Percentiles rank a stretch among this genome's conserved stretches.
Conservation (phyloP, 176 grass and related monocot genomes). For the Oryza brachyantha region DNA sequence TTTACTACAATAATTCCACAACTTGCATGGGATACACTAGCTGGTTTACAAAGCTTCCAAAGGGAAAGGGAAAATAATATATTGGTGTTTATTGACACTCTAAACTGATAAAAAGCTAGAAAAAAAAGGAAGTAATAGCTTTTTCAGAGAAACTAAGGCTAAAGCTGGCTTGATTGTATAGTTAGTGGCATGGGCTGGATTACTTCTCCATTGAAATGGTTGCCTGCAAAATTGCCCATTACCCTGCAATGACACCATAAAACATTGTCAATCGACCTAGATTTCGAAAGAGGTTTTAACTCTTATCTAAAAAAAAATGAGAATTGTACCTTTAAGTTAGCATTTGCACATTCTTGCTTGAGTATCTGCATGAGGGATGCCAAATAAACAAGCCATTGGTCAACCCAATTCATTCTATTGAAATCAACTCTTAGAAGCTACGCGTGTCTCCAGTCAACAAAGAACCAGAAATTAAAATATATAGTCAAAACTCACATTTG, state of each 20-base stretch:
- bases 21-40: constrained; percentile 8
- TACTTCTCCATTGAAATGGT: constrained; percentile 23
- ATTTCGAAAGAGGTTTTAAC: neutral
- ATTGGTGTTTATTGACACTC: constrained; percentile 16
- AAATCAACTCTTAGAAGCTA: constrained; percentile 25
- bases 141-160: constrained; percentile 24
- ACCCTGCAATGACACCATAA: constrained; percentile 34
- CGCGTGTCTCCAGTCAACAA: constrained; percentile 24
- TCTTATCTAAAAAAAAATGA: neutral
- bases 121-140: constrained; percentile 8
- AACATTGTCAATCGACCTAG: constrained; percentile 2
- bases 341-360: constrained; percentile 41
- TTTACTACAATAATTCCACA: constrained; percentile 13
- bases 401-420: constrained; percentile 7
- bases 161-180: constrained; percentile 31
- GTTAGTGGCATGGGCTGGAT: constrained; percentile 43
- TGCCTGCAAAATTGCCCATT: constrained; percentile 57
- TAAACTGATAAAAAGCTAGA: neutral
- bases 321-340: constrained; percentile 56
- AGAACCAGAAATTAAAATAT: neutral
- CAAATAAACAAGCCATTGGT: constrained; percentile 30
- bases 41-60: constrained; percentile 29
- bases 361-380: constrained; percentile 22
- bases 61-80: neutral
- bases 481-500: constrained; percentile 34